phyloP scores from a whole-genome alignment of 306 rosid species.

The Prunus armeniaca region DNA sequence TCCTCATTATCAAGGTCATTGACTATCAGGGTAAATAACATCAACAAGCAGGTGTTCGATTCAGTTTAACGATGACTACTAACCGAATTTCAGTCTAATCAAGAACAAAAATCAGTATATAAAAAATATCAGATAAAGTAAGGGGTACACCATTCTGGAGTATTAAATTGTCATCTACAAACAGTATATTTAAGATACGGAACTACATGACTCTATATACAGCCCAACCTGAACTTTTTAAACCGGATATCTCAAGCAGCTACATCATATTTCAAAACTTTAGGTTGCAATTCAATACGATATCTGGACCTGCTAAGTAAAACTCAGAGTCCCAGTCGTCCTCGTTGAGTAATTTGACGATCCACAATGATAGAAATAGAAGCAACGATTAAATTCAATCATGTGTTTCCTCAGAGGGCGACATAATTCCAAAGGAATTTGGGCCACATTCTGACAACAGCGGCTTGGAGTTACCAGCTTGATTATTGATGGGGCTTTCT shows the following conservation, averaged over 20 bases:
- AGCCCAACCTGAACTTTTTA: slow-evolving; percentile 34
- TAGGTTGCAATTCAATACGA: slow-evolving; percentile 21
- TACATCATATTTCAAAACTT: slow-evolving; percentile 4
- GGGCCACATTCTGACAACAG: slow-evolving; percentile 33
- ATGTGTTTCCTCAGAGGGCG: slow-evolving; percentile 44
- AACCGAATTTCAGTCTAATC: neutral
- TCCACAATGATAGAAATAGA: slow-evolving; percentile 19
- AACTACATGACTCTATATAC: slow-evolving; percentile 46
- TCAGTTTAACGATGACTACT: neutral
- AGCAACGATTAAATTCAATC: slow-evolving; percentile 24
- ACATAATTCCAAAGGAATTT: slow-evolving; percentile 37
- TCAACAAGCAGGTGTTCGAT: neutral
- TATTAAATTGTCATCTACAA: neutral
- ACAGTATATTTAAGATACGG: slow-evolving; percentile 14
- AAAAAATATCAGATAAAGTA: neutral
- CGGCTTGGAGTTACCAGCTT: slow-evolving; percentile 37
- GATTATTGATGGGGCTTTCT: slow-evolving; percentile 40
- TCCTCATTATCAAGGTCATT: neutral
- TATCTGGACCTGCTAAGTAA: slow-evolving; percentile 8
- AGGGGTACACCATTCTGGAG: neutral
- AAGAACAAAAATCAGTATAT: neutral
- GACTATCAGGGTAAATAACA: neutral
- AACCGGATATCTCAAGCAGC: slow-evolving; percentile 7
- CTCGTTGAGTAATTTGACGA: slow-evolving; percentile 7
- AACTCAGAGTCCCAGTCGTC: slow-evolving; percentile 16